These are phyloP conservation scores for Cadophora gregata DNA, from an alignment of 2,329 filamentous ascomycete genomes.

Conservation along the genomic window DNA sequence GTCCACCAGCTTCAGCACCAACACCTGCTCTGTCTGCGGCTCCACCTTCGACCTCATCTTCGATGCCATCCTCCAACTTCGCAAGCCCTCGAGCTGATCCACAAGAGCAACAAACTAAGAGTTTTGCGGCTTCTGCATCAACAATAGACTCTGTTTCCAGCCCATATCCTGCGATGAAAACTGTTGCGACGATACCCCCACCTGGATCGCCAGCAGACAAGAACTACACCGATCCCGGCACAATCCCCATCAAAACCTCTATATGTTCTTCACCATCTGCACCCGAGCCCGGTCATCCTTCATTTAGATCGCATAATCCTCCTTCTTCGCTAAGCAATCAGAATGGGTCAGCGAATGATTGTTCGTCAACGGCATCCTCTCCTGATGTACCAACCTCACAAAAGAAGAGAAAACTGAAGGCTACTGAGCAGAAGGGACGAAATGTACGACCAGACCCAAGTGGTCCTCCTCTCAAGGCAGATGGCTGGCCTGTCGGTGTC, in stretches of 20 bases:
- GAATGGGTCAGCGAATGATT: not conserved
- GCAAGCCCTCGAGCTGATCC: not conserved
- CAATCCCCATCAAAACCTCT: not conserved
- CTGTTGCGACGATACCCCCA: not conserved
- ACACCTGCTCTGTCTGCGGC: not conserved
- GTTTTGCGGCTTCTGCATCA: not conserved
- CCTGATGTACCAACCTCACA: not conserved
- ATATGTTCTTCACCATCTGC: not conserved
- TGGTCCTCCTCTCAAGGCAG: not conserved
- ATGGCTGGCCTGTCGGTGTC: not conserved
- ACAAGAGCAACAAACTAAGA: not conserved
- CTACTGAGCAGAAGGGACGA: not conserved
- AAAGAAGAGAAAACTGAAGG: not conserved
- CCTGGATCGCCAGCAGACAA: not conserved
- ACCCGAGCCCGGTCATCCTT: not conserved
- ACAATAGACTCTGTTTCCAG: not conserved
- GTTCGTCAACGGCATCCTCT: not conserved
- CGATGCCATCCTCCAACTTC: not conserved
- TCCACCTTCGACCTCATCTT: not conserved
- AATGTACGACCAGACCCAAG: not conserved
- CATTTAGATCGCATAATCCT: not conserved
- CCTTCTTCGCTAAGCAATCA: not conserved
- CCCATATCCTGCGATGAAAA: not conserved
- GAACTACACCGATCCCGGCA: not conserved
- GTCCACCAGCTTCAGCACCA: not conserved